Conservation (phyloP, 2,329 filamentous ascomycete genomes). For the Aureobasidium sp. region DNA sequence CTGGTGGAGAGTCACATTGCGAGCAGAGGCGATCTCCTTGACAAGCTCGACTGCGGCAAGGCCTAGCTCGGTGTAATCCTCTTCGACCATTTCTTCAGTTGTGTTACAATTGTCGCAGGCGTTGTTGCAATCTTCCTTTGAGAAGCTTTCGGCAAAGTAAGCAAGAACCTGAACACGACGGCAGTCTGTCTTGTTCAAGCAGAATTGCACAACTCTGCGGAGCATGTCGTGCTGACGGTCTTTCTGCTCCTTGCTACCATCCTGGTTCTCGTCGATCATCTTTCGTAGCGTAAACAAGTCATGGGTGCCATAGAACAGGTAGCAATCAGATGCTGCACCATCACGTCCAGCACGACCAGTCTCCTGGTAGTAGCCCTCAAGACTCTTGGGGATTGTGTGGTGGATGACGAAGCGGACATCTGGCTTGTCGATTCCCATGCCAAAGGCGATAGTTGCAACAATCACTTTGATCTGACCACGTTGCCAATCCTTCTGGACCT, state of each 20-base stretch:
- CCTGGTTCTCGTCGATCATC: slow-evolving; percentile 74
- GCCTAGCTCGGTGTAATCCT: slow-evolving; percentile 72
- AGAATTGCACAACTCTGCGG: slow-evolving; percentile 74
- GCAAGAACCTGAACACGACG: slow-evolving; percentile 77
- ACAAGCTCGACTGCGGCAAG: slow-evolving; percentile 63
- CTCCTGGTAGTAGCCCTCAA: slow-evolving; percentile 98
- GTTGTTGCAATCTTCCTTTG: slow-evolving; percentile 58
- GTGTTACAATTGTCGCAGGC: slow-evolving; percentile 87
- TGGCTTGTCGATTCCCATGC: slow-evolving; percentile 98
- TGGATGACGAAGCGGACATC: slow-evolving; percentile 97
- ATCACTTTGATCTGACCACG: slow-evolving; percentile 72
- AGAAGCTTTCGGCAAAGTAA: slow-evolving; percentile 90
- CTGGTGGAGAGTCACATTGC: slow-evolving; percentile 64
- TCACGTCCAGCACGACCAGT: slow-evolving; percentile 92
- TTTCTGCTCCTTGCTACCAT: slow-evolving; percentile 66
- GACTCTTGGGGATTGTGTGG: slow-evolving; percentile 81
- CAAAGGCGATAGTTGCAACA: slow-evolving; percentile 96
- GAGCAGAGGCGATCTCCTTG: slow-evolving; percentile 35
- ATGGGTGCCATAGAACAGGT: slow-evolving; percentile 75
- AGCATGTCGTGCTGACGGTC: slow-evolving; percentile 79
- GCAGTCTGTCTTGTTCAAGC: slow-evolving; percentile 82
- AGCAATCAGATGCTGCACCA: slow-evolving; percentile 78
- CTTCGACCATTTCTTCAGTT: slow-evolving; percentile 58
- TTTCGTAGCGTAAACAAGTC: slow-evolving; percentile 66
- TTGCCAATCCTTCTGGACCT: slow-evolving; percentile 78